These are phyloP conservation scores for Pyrus betulifolia DNA, from an alignment of 306 rosid species.

Conservation along the genomic window DNA sequence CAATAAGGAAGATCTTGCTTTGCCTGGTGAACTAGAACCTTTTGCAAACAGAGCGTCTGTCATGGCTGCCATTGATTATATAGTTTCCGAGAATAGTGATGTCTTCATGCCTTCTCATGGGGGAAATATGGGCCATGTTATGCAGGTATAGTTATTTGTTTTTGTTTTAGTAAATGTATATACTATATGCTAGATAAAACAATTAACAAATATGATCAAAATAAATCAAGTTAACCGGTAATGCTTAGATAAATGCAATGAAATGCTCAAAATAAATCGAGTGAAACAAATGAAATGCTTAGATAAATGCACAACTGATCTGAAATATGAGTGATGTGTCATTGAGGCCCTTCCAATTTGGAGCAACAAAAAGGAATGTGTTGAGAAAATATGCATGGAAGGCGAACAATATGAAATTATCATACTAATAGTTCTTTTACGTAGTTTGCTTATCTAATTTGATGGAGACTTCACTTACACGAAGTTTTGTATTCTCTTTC, in stretches of 20 bases:
- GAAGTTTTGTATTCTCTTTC: slow-evolving; percentile 8
- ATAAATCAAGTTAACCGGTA: not conserved
- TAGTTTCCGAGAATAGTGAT: slow-evolving; percentile 79
- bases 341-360: not conserved
- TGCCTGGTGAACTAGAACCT: slow-evolving; percentile 65
- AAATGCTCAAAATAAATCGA: not conserved
- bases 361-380: not conserved
- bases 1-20: slow-evolving; percentile 78
- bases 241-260: not conserved
- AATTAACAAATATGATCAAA: not conserved
- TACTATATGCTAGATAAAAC: not conserved
- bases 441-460: not conserved
- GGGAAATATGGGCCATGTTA: slow-evolving; percentile 95
- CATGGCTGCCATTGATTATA: slow-evolving; percentile 92
- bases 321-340: not conserved
- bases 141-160: slow-evolving; percentile 51
- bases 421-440: not conserved
- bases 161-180: not conserved
- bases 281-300: not conserved
- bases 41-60: slow-evolving; percentile 68
- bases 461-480: not conserved
- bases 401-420: not conserved
- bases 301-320: not conserved
- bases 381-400: not conserved
- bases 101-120: slow-evolving; percentile 99